Evolutionary conservation across 176 grass and related monocot genomes (phyloP).

Genomic region (Cenchrus purpureus): DNA sequence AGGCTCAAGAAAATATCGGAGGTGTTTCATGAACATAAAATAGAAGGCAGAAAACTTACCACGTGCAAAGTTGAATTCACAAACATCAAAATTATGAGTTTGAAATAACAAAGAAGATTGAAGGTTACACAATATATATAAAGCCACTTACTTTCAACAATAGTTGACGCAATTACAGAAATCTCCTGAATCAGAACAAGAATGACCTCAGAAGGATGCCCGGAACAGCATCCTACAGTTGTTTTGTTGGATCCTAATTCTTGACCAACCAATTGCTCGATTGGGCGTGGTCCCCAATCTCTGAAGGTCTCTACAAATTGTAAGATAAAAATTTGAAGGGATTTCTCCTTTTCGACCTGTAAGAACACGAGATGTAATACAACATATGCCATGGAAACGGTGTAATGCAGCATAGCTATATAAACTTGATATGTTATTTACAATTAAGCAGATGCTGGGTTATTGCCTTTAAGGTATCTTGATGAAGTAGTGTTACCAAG

Average conservation of each 20-base stretch:
- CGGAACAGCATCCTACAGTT: constrained; percentile 72
- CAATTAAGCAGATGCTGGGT: neutral
- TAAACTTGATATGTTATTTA: neutral
- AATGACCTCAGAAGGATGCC: constrained; percentile 86
- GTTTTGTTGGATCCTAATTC: constrained; percentile 64
- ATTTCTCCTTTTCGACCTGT: constrained; percentile 86
- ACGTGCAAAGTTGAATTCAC: constrained; percentile 20
- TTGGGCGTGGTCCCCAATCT: constrained; percentile 72
- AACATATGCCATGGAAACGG: neutral
- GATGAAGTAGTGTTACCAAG: no score
- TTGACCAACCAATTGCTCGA: constrained; percentile 42
- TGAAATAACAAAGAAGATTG: neutral
- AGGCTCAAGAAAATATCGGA: neutral
- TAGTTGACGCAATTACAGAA: constrained; percentile 65
- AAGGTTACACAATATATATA: neutral
- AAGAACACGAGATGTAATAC: constrained; percentile 43
- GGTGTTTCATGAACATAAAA: constrained; percentile 20
- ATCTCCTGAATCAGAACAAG: constrained; percentile 94
- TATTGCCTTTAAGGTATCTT: neutral
- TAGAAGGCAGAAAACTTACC: neutral
- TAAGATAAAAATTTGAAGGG: constrained; percentile 76
- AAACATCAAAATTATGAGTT: constrained; percentile 14
- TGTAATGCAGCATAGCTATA: neutral
- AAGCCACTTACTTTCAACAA: constrained; percentile 77
- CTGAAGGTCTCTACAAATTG: constrained; percentile 85